These are phyloP conservation scores for Tetrapisispora iriomotensis DNA, from an alignment of 805 yeast genomes.

Conservation along the genomic window DNA sequence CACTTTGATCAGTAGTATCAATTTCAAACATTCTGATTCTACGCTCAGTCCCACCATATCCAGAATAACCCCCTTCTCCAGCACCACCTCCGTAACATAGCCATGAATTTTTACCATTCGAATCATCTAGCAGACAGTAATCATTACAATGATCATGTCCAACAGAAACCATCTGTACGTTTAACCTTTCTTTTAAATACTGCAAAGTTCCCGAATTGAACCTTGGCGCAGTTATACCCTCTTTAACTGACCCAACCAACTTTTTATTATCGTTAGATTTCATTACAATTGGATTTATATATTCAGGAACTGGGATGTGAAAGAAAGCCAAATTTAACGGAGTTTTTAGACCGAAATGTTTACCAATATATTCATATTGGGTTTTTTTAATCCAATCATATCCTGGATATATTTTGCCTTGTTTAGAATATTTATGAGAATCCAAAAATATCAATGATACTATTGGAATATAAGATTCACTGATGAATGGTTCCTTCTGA, in stretches of 20 bases:
- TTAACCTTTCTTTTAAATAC: conserved; percentile 43
- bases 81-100: conserved; percentile 89
- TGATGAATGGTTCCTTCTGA: conserved; percentile 25
- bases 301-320: conserved; percentile 92
- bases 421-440: conserved; percentile 64
- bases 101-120: conserved; percentile 44
- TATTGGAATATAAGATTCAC: conserved; percentile 29
- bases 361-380: conserved; percentile 52
- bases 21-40: conserved; percentile 65
- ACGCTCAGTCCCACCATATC: conserved; percentile 81
- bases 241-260: conserved; percentile 55
- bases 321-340: conserved; percentile 62
- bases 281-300: conserved; percentile 35
- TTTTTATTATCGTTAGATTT: conserved; percentile 20
- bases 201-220: conserved; percentile 59
- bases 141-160: conserved; percentile 98
- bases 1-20: conserved; percentile 37
- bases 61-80: conserved; percentile 96
- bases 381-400: conserved; percentile 77
- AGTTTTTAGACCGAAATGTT: conserved; percentile 25
- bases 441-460: conserved; percentile 69
- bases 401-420: conserved; percentile 60
- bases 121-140: conserved; percentile 58
- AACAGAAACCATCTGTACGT: conserved; percentile 65
- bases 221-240: conserved; percentile 70